Conservation (phyloP, 495 filamentous ascomycete genomes). For the Mycothermus thermophilus region DNA sequence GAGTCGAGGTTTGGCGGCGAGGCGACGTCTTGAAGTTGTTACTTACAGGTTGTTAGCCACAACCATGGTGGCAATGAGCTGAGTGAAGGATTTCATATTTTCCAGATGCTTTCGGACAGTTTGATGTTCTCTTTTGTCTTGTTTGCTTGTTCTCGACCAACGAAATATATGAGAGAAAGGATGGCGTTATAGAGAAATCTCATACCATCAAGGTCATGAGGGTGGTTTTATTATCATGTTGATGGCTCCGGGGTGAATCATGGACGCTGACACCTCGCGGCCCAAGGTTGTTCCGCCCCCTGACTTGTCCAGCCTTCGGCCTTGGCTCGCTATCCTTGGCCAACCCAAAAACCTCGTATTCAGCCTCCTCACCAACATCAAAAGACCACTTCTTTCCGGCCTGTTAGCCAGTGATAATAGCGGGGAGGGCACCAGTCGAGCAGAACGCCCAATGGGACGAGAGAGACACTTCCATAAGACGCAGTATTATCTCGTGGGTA, state of each 20-base stretch:
- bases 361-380: not conserved
- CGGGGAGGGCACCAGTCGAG: too few relatives aligned
- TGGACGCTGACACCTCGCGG: not conserved
- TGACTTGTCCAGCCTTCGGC: not conserved
- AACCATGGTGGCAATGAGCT: not conserved
- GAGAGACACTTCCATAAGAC: too few relatives aligned
- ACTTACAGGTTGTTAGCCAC: constrained; percentile 2
- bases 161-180: not conserved
- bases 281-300: constrained; percentile 3
- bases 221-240: too few relatives aligned
- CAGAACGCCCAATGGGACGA: too few relatives aligned
- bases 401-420: too few relatives aligned
- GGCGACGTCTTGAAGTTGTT: not conserved
- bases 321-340: constrained; percentile 1
- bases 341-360: constrained; percentile 4
- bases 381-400: too few relatives aligned
- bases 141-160: not conserved
- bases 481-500: too few relatives aligned
- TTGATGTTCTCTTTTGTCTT: too few relatives aligned
- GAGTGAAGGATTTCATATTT: not conserved
- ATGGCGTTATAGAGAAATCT: too few relatives aligned
- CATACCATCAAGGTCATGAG: not conserved
- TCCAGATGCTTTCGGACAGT: too few relatives aligned
- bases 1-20: not conserved
- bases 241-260: too few relatives aligned